phyloP scores from a whole-genome alignment of 768 basidiomycete genomes.

The Calocybe cyanea region DNA sequence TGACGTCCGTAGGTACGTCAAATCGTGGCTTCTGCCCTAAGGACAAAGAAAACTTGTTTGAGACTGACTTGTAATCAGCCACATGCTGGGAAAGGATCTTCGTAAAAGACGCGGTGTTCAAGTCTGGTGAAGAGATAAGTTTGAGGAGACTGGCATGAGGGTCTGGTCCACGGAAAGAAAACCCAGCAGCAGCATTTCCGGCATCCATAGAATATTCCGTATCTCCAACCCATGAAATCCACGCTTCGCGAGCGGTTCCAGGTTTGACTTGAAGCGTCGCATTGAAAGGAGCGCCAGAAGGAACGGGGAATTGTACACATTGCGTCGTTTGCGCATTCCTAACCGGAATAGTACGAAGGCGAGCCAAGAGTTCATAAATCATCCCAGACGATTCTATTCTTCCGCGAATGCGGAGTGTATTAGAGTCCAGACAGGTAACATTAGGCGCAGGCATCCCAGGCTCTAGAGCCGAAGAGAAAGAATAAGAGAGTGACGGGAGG shows the following conservation, averaged over 20 bases:
- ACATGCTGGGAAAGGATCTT: slow-evolving; percentile 45
- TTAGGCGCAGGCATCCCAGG: slow-evolving; percentile 50
- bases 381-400: slow-evolving; percentile 47
- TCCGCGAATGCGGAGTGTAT: slow-evolving; percentile 54
- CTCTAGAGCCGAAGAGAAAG: slow-evolving; percentile 44
- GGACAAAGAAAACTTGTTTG: slow-evolving; percentile 48
- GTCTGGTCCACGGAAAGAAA: slow-evolving; percentile 61
- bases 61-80: slow-evolving; percentile 40
- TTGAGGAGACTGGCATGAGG: slow-evolving; percentile 46
- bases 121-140: slow-evolving; percentile 29
- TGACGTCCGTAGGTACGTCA: slow-evolving; percentile 50
- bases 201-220: slow-evolving; percentile 66
- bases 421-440: slow-evolving; percentile 54
- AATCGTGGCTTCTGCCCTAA: slow-evolving; percentile 58
- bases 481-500: slow-evolving; percentile 42
- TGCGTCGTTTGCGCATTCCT: slow-evolving; percentile 17
- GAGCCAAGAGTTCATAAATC: slow-evolving; percentile 64
- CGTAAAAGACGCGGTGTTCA: slow-evolving; percentile 27
- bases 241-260: slow-evolving; percentile 43
- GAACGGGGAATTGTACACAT: slow-evolving; percentile 30
- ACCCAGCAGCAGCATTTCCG: slow-evolving; percentile 50
- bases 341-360: slow-evolving; percentile 26
- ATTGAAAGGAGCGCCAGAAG: slow-evolving; percentile 32
- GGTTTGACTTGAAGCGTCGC: slow-evolving; percentile 42
- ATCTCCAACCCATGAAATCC: slow-evolving; percentile 72